Conservation (phyloP, 805 yeast species). For the Lipomyces yamanashiensis region DNA sequence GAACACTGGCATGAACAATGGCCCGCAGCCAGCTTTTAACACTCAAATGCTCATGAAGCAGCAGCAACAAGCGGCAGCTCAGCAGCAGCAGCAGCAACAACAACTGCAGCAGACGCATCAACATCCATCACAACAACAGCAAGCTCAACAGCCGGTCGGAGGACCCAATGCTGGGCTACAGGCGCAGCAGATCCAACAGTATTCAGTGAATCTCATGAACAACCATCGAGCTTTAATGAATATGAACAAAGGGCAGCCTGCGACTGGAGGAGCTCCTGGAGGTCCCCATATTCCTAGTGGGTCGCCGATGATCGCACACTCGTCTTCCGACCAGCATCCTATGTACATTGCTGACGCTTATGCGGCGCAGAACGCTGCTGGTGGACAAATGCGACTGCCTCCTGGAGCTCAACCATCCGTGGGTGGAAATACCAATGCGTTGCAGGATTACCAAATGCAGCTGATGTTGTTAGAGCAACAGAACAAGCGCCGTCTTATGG, state of each 20-base stretch:
- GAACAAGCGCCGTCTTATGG: slow-evolving; percentile 64
- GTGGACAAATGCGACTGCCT: slow-evolving; percentile 34
- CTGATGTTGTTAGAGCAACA: slow-evolving; percentile 74
- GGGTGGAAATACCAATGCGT: slow-evolving; percentile 50
- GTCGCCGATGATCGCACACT: slow-evolving; percentile 27
- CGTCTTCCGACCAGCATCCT: slow-evolving; percentile 30
- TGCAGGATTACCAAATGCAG: slow-evolving; percentile 83
- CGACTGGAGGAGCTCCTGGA: slow-evolving; percentile 15
- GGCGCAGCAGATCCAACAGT: slow-evolving; percentile 37
- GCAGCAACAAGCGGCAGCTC: slow-evolving; percentile 36
- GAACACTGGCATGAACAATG: slow-evolving; percentile 36
- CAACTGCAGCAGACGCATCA: slow-evolving; percentile 39
- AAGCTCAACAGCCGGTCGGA: slow-evolving; percentile 36
- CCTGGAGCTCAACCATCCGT: slow-evolving; percentile 27
- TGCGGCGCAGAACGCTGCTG: slow-evolving; percentile 44
- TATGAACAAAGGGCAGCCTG: slow-evolving; percentile 24
- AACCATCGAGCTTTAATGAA: slow-evolving; percentile 31
- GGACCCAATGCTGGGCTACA: slow-evolving; percentile 25
- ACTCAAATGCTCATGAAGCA: slow-evolving; percentile 42
- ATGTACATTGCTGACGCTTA: slow-evolving; percentile 33
- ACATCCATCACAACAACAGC: slow-evolving; percentile 40
- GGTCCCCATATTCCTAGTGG: slow-evolving; percentile 26
- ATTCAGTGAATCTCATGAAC: slow-evolving; percentile 25
- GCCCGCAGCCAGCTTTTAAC: slow-evolving; percentile 24
- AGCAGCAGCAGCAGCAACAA: slow-evolving; percentile 33